Evolutionary conservation across 2,329 filamentous ascomycete species (phyloP).

Genomic region (Stachybotrys elegans): DNA sequence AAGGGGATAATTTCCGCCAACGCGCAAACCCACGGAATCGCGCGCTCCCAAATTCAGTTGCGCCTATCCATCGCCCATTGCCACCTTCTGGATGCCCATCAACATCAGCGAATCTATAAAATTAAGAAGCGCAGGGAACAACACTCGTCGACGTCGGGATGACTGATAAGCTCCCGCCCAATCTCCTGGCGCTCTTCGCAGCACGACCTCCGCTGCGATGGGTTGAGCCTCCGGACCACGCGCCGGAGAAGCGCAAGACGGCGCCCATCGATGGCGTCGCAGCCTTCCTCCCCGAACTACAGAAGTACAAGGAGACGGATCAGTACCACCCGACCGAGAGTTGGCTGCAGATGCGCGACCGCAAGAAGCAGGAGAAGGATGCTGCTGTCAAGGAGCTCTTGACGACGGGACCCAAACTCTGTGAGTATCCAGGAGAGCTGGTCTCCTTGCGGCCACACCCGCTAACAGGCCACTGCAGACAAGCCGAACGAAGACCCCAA

Average conservation of each 20-base stretch:
- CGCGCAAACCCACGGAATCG: too few species aligned
- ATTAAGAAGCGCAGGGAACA: too few species aligned
- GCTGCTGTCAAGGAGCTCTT: conserved; percentile 58
- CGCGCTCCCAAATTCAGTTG: too few species aligned
- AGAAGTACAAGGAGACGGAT: conserved; percentile 74
- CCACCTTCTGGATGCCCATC: too few species aligned
- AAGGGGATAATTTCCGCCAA: too few species aligned
- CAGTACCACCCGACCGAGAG: conserved; percentile 81
- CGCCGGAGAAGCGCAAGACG: conserved; percentile 77
- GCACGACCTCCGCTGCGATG: conserved; percentile 88
- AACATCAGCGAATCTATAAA: too few species aligned
- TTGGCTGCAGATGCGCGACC: conserved; percentile 83
- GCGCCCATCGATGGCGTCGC: conserved; percentile 68
- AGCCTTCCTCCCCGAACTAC: conserved; percentile 66
- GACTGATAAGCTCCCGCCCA: conserved; percentile 94
- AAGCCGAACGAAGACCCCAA: conserved; percentile 82
- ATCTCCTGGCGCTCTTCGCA: conserved; percentile 90
- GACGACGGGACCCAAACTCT: conserved; percentile 59
- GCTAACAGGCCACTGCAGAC: too few species aligned
- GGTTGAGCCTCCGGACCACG: conserved; percentile 75
- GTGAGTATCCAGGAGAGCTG: conserved; percentile 34
- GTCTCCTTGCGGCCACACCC: too few species aligned
- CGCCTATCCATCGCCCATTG: too few species aligned
- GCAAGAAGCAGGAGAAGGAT: conserved; percentile 76
- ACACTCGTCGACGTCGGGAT: too few species aligned